These are phyloP conservation scores for Kazachstania viticola DNA, from an alignment of 805 yeast genomes.

Conservation along the genomic window DNA sequence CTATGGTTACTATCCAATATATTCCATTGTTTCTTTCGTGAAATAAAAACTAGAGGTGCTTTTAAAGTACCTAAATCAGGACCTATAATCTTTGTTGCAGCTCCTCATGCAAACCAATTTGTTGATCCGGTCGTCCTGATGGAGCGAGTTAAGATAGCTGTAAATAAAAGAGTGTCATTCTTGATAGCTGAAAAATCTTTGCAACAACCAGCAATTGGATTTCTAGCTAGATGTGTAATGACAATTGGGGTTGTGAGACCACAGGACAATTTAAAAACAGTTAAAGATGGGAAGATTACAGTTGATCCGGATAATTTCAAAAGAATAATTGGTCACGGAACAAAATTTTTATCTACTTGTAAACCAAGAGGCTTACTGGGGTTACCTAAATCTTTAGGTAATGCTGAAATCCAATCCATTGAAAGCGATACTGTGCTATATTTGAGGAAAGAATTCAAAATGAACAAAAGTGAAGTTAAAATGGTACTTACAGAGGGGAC, in stretches of 20 bases:
- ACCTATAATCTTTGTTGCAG: constrained; percentile 86
- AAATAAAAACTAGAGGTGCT: constrained; percentile 81
- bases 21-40: constrained; percentile 71
- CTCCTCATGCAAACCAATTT: constrained; percentile 94
- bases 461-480: constrained; percentile 30
- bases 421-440: constrained; percentile 59
- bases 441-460: constrained; percentile 60
- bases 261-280: constrained; percentile 67
- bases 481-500: constrained; percentile 41
- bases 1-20: constrained; percentile 38
- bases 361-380: constrained; percentile 57
- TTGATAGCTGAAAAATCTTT: constrained; percentile 71
- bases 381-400: constrained; percentile 68
- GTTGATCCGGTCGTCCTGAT: constrained; percentile 71
- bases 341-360: constrained; percentile 49
- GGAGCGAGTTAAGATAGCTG: constrained; percentile 32
- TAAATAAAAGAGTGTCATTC: constrained; percentile 56
- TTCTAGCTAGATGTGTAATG: constrained; percentile 61
- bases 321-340: constrained; percentile 45
- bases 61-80: constrained; percentile 60
- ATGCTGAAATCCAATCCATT: constrained; percentile 56
- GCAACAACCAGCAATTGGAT: constrained; percentile 55
- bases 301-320: constrained; percentile 42
- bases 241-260: constrained; percentile 89
- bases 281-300: constrained; percentile 55